phyloP scores from a whole-genome alignment of 371 early-diverging fungal genomes.

The Agmasoma carcini region DNA sequence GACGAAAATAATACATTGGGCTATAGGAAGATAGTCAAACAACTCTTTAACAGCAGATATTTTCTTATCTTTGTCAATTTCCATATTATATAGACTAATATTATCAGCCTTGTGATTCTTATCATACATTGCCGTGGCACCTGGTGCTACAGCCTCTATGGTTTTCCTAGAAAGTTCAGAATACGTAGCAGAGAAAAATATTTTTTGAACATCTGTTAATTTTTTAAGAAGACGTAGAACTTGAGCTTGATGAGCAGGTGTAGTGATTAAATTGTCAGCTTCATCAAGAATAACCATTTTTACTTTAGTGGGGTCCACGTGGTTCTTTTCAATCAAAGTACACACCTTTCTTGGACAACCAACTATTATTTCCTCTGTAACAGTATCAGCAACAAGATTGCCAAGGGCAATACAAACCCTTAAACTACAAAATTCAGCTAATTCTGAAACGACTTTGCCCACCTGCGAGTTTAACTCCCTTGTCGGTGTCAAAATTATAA shows the following conservation, averaged over 20 bases:
- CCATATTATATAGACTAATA: constrained; percentile 87
- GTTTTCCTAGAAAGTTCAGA: constrained; percentile 62
- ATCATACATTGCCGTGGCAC: constrained; percentile 69
- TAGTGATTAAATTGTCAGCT: constrained; percentile 49
- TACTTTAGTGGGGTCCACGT: constrained; percentile 24
- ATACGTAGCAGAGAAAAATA: constrained; percentile 87
- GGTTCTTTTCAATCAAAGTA: constrained; percentile 52
- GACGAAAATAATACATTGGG: constrained; percentile 90
- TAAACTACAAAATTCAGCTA: constrained; percentile 69
- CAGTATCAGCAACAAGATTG: constrained; percentile 53
- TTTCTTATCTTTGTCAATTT: constrained; percentile 60
- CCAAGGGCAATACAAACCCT: constrained; percentile 60
- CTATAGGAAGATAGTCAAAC: constrained; percentile 73
- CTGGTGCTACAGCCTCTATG: constrained; percentile 62
- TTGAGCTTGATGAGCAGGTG: constrained; percentile 45
- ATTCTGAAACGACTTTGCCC: constrained; percentile 65
- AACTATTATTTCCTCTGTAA: constrained; percentile 66
- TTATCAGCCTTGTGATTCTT: constrained; percentile 74
- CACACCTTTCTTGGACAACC: constrained; percentile 84
- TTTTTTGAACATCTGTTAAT: constrained; percentile 51
- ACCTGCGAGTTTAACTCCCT: constrained; percentile 89
- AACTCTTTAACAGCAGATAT: constrained; percentile 63
- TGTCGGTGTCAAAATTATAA: constrained; percentile 79
- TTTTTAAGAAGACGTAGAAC: constrained; percentile 35
- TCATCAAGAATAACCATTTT: constrained; percentile 51